Percentiles rank a stretch among this genome's conserved stretches.
These are phyloP conservation scores for Eucalyptus urophylla DNA, from an alignment of 345 rosid species.

Conservation along the genomic window DNA sequence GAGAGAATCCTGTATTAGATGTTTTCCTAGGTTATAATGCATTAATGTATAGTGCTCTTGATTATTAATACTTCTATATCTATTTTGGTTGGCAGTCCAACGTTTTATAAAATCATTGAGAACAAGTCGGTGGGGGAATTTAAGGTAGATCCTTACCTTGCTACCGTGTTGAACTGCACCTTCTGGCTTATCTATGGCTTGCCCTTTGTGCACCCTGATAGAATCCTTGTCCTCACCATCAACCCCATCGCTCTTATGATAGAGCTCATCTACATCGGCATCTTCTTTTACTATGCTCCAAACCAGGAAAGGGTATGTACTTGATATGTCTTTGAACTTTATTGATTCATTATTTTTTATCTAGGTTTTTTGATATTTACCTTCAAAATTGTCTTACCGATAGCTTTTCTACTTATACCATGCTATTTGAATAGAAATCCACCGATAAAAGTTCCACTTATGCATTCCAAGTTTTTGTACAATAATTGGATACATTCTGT, in stretches of 20 bases:
- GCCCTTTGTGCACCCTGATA: conserved; percentile 24
- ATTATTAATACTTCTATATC: background rate
- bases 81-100: conserved; percentile 16
- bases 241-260: conserved; percentile 15
- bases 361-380: background rate
- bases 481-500: background rate
- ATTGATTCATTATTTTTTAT: too few species aligned
- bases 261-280: conserved; percentile 10
- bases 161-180: conserved; percentile 20
- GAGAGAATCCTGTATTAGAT: too few species aligned
- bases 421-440: too few species aligned
- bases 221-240: conserved; percentile 24
- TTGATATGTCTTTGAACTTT: background rate
- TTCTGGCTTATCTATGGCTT: conserved; percentile 30
- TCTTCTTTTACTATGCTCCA: conserved; percentile 6
- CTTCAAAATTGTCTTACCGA: rapidly evolving
- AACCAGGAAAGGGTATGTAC: background rate
- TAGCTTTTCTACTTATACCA: too few species aligned
- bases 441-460: too few species aligned
- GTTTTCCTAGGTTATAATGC: background rate
- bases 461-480: background rate
- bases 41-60: background rate
- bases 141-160: conserved; percentile 22
- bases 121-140: conserved; percentile 27
- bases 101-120: conserved; percentile 17